These are phyloP conservation scores for Vaccinium macrocarpon DNA, from an alignment of 148 eudicot genomes.

Conservation along the genomic window DNA sequence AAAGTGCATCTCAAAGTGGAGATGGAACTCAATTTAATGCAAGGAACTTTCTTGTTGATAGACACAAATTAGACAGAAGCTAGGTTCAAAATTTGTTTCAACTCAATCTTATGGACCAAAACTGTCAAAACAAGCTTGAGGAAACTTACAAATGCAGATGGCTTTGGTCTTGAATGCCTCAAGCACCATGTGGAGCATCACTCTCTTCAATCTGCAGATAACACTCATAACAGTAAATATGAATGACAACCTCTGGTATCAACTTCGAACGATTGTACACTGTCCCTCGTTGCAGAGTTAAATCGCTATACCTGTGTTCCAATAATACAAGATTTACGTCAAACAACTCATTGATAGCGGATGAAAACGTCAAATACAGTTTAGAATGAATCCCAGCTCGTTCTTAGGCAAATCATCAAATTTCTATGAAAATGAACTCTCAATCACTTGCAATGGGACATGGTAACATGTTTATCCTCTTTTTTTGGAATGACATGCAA, in stretches of 20 bases:
- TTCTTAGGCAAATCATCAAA: neutral
- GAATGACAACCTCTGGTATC: neutral
- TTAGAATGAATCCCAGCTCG: neutral
- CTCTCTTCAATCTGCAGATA: conserved; percentile 1
- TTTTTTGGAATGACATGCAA: neutral
- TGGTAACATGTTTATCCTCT: neutral
- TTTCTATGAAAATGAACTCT: neutral
- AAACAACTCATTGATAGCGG: neutral
- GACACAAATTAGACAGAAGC: neutral
- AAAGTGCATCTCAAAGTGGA: neutral
- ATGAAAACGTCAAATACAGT: neutral
- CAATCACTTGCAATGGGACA: neutral
- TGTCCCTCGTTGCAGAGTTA: neutral
- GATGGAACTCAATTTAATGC: neutral
- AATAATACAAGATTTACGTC: neutral
- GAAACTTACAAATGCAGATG: neutral
- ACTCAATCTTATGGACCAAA: neutral
- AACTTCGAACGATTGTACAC: neutral
- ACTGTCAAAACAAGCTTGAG: neutral
- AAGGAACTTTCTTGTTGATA: neutral
- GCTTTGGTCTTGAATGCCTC: neutral
- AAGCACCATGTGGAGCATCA: neutral
- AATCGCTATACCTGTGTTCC: neutral
- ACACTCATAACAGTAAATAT: neutral
- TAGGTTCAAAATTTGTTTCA: neutral